Conservation (phyloP, 768 basidiomycete genomes). For the Pisolithus albus region DNA sequence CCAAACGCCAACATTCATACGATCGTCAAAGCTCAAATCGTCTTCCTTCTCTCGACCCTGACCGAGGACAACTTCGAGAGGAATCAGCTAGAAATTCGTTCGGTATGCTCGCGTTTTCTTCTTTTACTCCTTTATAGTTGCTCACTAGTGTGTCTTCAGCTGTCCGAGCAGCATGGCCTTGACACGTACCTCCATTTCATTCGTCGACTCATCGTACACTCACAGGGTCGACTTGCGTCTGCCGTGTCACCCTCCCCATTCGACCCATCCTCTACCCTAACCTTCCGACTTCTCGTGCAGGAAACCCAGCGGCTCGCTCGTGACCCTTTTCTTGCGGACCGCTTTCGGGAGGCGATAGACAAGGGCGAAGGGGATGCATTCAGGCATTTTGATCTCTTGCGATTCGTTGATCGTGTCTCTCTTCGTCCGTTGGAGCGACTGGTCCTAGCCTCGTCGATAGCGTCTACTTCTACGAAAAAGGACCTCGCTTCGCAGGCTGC, state of each 20-base stretch:
- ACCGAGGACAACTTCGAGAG: constrained; percentile 96
- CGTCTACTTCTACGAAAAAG: constrained; percentile 53
- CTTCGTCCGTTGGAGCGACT: constrained; percentile 74
- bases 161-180: constrained; percentile 93
- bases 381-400: constrained; percentile 73
- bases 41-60: constrained; percentile 91
- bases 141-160: constrained; percentile 41
- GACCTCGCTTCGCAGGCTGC: constrained; percentile 56
- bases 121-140: constrained; percentile 4
- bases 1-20: constrained; percentile 82
- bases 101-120: constrained; percentile 48
- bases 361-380: constrained; percentile 82
- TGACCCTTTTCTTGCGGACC: constrained; percentile 84
- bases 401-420: constrained; percentile 78
- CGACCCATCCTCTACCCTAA: constrained; percentile 70
- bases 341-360: constrained; percentile 86
- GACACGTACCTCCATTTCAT: constrained; percentile 98
- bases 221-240: constrained; percentile 62
- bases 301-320: constrained; percentile 85
- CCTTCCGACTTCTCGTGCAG: constrained; percentile 80
- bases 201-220: constrained; percentile 87
- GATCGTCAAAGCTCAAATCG: constrained; percentile 95
- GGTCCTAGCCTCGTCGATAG: constrained; percentile 68
- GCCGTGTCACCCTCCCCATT: constrained; percentile 55
- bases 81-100: constrained; percentile 90